Conservation (phyloP, 768 basidiomycete species). For the Termitomyces sp. region DNA sequence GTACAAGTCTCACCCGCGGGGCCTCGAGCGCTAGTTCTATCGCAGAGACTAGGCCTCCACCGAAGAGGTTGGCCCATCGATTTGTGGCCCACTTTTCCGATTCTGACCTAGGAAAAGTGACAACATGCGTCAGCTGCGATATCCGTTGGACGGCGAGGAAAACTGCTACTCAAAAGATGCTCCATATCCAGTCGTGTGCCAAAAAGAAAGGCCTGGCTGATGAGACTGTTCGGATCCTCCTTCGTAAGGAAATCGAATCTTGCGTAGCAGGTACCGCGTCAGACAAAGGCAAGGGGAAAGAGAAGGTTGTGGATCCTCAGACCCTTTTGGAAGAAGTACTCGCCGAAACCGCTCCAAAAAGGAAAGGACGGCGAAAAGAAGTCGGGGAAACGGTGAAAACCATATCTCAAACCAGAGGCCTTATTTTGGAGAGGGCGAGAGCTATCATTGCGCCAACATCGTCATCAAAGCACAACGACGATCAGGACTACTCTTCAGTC, state of each 20-base stretch:
- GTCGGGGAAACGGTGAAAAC: constrained; percentile 41
- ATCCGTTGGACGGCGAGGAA: constrained; percentile 70
- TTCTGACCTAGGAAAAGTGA: constrained; percentile 42
- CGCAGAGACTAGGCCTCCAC: constrained; percentile 11
- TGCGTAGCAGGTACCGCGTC: constrained; percentile 14
- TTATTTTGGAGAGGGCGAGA: constrained; percentile 36
- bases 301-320: constrained; percentile 20
- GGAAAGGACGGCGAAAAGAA: constrained; percentile 36
- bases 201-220: constrained; percentile 52
- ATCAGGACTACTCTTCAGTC: constrained; percentile 6
- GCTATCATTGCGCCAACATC: constrained; percentile 25
- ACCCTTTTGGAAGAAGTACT: constrained; percentile 58
- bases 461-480: constrained; percentile 8
- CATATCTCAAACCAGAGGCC: constrained; percentile 43
- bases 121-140: constrained; percentile 64
- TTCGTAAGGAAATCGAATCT: constrained; percentile 44
- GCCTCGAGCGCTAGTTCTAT: constrained; percentile 9
- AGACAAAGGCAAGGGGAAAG: constrained; percentile 21
- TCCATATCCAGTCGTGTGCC: constrained; percentile 67
- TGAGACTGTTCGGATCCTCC: constrained; percentile 51
- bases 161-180: constrained; percentile 54
- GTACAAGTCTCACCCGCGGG: constrained; percentile 12
- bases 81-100: constrained; percentile 39
- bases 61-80: constrained; percentile 18
- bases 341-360: constrained; percentile 42